Evolutionary conservation across 345 rosid genomes (phyloP).

Genomic region (Trapa incisa): DNA sequence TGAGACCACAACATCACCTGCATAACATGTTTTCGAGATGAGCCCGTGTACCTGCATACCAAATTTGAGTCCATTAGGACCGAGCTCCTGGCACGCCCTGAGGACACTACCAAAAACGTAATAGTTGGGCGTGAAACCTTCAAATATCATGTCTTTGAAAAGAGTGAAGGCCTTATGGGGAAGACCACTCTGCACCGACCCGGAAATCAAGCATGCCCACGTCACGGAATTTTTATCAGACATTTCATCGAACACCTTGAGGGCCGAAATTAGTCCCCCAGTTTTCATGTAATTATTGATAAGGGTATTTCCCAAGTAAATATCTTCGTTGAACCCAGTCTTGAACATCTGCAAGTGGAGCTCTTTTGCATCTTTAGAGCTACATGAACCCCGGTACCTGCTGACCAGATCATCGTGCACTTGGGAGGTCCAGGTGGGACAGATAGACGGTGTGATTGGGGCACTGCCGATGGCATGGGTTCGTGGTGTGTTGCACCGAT

Average conservation of each 20-base stretch:
- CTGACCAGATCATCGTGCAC: slow-evolving; percentile 21
- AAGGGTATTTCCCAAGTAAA: slow-evolving; percentile 58
- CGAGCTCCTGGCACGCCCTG: slow-evolving; percentile 56
- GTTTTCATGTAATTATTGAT: slow-evolving; percentile 34
- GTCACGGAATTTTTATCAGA: slow-evolving; percentile 51
- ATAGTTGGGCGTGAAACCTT: slow-evolving; percentile 36
- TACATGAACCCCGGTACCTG: slow-evolving; percentile 18
- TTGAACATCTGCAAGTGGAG: slow-evolving; percentile 39
- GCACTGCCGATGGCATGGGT: neutral
- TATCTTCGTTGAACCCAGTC: slow-evolving; percentile 35
- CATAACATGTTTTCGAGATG: slow-evolving; percentile 38
- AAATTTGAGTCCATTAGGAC: slow-evolving; percentile 26
- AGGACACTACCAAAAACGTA: slow-evolving; percentile 62
- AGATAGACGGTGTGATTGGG: neutral
- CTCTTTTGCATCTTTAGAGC: slow-evolving; percentile 27
- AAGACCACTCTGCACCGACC: slow-evolving; percentile 41
- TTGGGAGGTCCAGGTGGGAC: slow-evolving; percentile 9
- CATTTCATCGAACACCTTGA: slow-evolving; percentile 68
- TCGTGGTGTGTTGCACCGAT: slow-evolving; percentile 12
- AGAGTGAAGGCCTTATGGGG: slow-evolving; percentile 35
- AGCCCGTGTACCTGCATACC: slow-evolving; percentile 74
- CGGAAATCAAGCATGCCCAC: slow-evolving; percentile 79
- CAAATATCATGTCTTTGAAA: slow-evolving; percentile 44
- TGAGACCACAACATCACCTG: slow-evolving; percentile 40
- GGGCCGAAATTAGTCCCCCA: slow-evolving; percentile 39